Percentiles rank a stretch among this genome's conserved stretches.
These are phyloP conservation scores for Tylopilus plumbeoviolaceoides DNA, from an alignment of 768 basidiomycete genomes.

Conservation along the genomic window DNA sequence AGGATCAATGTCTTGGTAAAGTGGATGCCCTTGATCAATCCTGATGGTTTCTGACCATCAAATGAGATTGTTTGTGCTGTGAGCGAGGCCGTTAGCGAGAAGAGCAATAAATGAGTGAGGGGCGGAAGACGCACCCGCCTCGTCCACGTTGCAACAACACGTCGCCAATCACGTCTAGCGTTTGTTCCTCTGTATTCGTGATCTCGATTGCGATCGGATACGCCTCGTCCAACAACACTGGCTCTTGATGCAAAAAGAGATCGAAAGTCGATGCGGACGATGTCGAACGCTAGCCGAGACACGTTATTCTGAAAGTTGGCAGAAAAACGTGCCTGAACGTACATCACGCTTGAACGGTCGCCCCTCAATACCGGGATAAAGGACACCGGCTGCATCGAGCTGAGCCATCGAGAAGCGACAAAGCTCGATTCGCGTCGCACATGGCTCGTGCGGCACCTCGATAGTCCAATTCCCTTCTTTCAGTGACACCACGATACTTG, in stretches of 20 bases:
- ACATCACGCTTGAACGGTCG: slow-evolving; percentile 47
- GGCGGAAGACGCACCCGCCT: slow-evolving; percentile 47
- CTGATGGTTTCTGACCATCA: slow-evolving; percentile 60
- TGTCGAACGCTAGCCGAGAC: slow-evolving; percentile 50
- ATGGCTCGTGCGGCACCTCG: slow-evolving; percentile 52
- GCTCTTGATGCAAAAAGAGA: slow-evolving; percentile 51
- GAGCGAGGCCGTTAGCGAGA: not conserved
- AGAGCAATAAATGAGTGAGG: not conserved
- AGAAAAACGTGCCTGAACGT: slow-evolving; percentile 19
- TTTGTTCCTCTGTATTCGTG: slow-evolving; percentile 65
- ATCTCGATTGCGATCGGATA: slow-evolving; percentile 72
- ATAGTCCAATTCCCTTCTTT: slow-evolving; percentile 65
- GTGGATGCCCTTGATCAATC: slow-evolving; percentile 70
- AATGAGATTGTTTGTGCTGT: slow-evolving; percentile 60
- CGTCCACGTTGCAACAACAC: slow-evolving; percentile 77
- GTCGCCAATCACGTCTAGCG: slow-evolving; percentile 66
- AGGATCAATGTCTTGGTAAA: slow-evolving; percentile 66
- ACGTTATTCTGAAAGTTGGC: not conserved
- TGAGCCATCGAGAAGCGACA: slow-evolving; percentile 50
- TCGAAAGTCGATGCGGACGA: slow-evolving; percentile 52
- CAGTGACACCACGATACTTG: slow-evolving; percentile 50
- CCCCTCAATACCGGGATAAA: slow-evolving; percentile 52
- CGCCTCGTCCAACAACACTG: slow-evolving; percentile 78
- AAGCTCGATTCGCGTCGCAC: slow-evolving; percentile 28
- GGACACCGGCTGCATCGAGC: slow-evolving; percentile 45